A percentile compares a stretch with the other conserved stretches of the same genome.
These are phyloP conservation scores for Suillus americanus DNA, from an alignment of 768 basidiomycete species.

Conservation along the genomic window DNA sequence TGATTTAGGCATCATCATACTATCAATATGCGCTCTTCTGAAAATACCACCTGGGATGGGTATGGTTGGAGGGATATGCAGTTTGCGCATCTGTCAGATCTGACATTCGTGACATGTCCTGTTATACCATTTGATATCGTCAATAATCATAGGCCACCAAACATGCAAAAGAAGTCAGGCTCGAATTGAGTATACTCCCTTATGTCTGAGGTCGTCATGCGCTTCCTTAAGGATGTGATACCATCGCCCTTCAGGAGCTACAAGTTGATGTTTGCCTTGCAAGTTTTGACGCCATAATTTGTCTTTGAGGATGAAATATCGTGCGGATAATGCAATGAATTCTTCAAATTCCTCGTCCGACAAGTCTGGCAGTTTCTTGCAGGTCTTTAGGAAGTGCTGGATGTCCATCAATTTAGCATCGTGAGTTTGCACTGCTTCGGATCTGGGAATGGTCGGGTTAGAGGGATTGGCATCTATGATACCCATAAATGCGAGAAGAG, in stretches of 20 bases:
- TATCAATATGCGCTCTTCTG: neutral
- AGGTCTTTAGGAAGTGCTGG: too few relatives aligned
- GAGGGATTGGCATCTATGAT: neutral
- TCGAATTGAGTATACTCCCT: neutral
- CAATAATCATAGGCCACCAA: slow-evolving; percentile 3
- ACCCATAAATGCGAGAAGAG: fast-evolving
- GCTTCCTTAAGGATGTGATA: neutral
- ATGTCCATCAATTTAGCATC: fast-evolving
- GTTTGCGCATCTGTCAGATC: fast-evolving
- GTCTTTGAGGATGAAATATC: fast-evolving
- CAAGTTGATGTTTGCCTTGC: neutral
- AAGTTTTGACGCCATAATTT: neutral
- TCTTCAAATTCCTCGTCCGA: too few relatives aligned
- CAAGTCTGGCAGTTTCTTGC: fast-evolving
- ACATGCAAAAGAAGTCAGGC: neutral
- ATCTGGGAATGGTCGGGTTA: too few relatives aligned
- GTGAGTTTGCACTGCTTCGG: too few relatives aligned
- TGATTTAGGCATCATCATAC: slow-evolving; percentile 4
- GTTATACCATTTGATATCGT: neutral
- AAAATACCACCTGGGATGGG: neutral
- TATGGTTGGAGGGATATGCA: neutral
- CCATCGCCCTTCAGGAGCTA: fast-evolving
- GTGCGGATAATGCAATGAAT: fast-evolving
- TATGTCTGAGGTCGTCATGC: neutral
- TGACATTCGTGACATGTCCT: slow-evolving; percentile 1